Conservation (phyloP, 2,329 filamentous ascomycete genomes). For the Catunica adiposa region DNA sequence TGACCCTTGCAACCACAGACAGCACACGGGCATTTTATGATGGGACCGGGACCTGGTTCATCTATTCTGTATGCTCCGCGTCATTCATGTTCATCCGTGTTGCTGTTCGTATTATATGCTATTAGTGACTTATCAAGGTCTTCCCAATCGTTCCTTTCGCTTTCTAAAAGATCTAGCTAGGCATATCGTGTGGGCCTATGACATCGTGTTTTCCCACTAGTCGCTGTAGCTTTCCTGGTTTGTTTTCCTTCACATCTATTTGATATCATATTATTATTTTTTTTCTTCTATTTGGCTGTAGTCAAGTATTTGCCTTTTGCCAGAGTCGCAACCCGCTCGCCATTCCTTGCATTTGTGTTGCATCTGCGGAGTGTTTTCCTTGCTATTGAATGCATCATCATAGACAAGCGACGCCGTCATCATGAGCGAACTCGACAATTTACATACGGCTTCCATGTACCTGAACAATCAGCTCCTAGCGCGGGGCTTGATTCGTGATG, state of each 20-base stretch:
- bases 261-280: neutral
- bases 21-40: neutral
- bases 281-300: neutral
- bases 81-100: neutral
- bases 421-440: conserved; percentile 44
- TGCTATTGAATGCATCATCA: neutral
- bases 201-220: neutral
- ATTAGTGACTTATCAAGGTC: neutral
- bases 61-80: conserved; percentile 4
- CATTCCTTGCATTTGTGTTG: neutral
- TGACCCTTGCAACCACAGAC: neutral
- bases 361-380: neutral
- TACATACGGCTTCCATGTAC: conserved; percentile 51
- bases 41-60: neutral
- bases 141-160: neutral
- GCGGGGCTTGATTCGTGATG: conserved; percentile 47
- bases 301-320: neutral
- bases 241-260: neutral
- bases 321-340: neutral
- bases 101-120: neutral
- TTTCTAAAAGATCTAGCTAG: neutral
- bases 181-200: neutral
- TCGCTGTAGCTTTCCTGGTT: neutral
- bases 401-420: neutral
- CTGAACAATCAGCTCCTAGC: conserved; percentile 58